Percentiles rank a stretch among this genome's conserved stretches.
phyloP scores from a whole-genome alignment of 306 rosid species.

The Sphenostylis stenocarpa region DNA sequence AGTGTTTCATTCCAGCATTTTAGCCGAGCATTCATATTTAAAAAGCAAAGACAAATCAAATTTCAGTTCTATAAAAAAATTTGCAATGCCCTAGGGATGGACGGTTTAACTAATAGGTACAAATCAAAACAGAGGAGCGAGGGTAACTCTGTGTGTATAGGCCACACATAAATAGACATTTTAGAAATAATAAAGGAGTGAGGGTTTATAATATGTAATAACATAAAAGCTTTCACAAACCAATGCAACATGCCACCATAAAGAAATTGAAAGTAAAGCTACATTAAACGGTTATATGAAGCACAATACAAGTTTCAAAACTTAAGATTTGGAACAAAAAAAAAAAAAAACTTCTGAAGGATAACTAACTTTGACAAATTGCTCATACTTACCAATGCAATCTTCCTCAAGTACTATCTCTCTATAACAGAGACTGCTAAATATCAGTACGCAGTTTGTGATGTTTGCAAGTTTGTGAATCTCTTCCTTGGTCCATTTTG shows the following conservation, averaged over 20 bases:
- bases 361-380: conserved; percentile 17
- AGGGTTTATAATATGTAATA: neutral
- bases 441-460: conserved; percentile 33
- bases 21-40: neutral
- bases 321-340: conserved; percentile 2
- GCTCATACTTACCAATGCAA: conserved; percentile 33
- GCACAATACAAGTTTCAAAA: conserved; percentile 17
- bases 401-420: conserved; percentile 41
- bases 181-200: neutral
- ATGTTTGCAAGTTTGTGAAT: conserved; percentile 35
- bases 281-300: neutral
- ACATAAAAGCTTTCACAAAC: conserved; percentile 10
- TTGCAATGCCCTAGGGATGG: conserved; percentile 22
- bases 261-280: neutral
- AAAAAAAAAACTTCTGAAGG: conserved; percentile 27
- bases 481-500: conserved; percentile 50
- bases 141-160: neutral
- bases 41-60: neutral
- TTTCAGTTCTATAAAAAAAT: conserved; percentile 10
- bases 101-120: conserved; percentile 28
- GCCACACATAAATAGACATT: neutral
- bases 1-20: neutral
- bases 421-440: conserved; percentile 35
- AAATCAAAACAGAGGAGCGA: neutral
- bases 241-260: neutral